These are phyloP conservation scores for Populus hybrid DNA, from an alignment of 441 rosid genomes.

Conservation along the genomic window DNA sequence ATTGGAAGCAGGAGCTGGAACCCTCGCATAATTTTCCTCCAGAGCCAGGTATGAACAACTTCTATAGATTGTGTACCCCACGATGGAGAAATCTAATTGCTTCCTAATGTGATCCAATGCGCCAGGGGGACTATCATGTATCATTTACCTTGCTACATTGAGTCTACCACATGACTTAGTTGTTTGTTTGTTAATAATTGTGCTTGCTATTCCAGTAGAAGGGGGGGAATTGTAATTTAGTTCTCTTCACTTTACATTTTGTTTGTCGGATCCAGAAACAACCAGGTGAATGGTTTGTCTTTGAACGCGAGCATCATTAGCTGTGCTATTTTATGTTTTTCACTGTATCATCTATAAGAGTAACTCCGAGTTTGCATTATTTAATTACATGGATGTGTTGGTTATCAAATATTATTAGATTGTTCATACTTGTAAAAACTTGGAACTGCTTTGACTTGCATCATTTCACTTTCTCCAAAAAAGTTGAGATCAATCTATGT, in stretches of 20 bases:
- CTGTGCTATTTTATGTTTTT: constrained; percentile 1
- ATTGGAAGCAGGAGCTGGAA: constrained; percentile 21
- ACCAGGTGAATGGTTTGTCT: constrained; percentile 20
- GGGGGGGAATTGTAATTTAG: constrained; percentile 20
- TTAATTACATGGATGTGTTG: neutral
- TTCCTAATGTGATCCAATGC: constrained; percentile 23
- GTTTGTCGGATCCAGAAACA: constrained; percentile 21
- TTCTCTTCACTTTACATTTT: constrained; percentile 8
- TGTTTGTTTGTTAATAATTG: constrained; percentile 23
- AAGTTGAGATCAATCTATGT: neutral
- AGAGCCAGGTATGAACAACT: constrained; percentile 35
- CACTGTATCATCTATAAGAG: neutral
- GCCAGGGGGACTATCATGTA: constrained; percentile 21
- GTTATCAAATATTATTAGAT: neutral
- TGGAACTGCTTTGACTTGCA: neutral
- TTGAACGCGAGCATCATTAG: constrained; percentile 7
- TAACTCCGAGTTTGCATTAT: neutral
- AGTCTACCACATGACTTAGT: constrained; percentile 16
- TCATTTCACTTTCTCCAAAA: neutral
- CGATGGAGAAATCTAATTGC: constrained; percentile 24
- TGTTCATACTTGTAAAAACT: neutral
- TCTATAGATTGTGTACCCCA: constrained; percentile 16
- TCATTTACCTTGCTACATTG: constrained; percentile 14
- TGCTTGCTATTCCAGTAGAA: neutral
- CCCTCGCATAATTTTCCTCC: constrained; percentile 31